Evolutionary conservation across 2,329 filamentous ascomycete species (phyloP).

Genomic region (Teratosphaeria viscida): DNA sequence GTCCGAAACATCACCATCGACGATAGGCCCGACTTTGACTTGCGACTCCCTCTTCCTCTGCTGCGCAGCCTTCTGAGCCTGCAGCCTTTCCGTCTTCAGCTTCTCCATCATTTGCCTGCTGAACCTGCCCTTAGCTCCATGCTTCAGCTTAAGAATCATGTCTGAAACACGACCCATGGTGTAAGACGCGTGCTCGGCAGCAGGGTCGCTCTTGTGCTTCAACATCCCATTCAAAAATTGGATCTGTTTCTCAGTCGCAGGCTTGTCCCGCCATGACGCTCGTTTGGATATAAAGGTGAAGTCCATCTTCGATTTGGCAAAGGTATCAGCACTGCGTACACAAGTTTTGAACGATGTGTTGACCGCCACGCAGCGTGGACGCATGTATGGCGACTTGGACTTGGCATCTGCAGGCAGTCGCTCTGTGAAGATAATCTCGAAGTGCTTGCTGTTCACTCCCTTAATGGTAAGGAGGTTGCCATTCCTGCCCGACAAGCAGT

Average conservation of each 20-base stretch:
- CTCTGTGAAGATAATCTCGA: constrained; percentile 32
- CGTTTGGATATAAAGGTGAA: constrained; percentile 54
- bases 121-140: constrained; percentile 63
- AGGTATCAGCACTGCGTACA: constrained; percentile 72
- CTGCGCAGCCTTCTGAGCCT: constrained; percentile 32
- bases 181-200: constrained; percentile 48
- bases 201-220: constrained; percentile 9
- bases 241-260: constrained; percentile 54
- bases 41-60: neutral
- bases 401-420: constrained; percentile 25
- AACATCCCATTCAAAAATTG: constrained; percentile 56
- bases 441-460: constrained; percentile 7
- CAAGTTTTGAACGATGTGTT: constrained; percentile 60
- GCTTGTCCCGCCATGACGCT: constrained; percentile 58
- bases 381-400: constrained; percentile 49
- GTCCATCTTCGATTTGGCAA: constrained; percentile 21
- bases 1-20: neutral
- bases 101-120: constrained; percentile 20
- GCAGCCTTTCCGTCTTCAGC: constrained; percentile 24
- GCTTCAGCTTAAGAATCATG: constrained; percentile 86
- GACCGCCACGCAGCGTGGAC: constrained; percentile 57
- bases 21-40: constrained; percentile 7
- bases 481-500: constrained; percentile 54
- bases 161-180: constrained; percentile 75
- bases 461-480: constrained; percentile 45